These are phyloP conservation scores for Tetrapisispora phaffii DNA, from an alignment of 805 yeast genomes.

Conservation along the genomic window DNA sequence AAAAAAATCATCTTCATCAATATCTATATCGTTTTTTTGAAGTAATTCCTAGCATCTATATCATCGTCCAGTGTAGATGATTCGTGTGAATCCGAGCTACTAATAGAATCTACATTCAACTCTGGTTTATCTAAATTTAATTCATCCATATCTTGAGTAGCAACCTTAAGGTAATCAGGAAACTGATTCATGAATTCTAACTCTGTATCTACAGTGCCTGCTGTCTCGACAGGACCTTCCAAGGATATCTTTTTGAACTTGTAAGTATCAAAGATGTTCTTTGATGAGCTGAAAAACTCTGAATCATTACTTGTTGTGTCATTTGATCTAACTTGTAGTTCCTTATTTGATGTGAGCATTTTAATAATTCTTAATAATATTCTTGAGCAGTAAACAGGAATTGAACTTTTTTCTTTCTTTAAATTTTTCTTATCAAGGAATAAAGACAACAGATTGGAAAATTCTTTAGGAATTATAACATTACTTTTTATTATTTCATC, in stretches of 20 bases:
- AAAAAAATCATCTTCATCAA: conserved; percentile 62
- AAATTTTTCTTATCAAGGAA: conserved; percentile 8
- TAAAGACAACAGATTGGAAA: conserved; percentile 11
- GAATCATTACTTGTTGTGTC: neutral
- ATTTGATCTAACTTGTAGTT: neutral
- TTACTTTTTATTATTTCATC: neutral
- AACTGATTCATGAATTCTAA: conserved; percentile 7
- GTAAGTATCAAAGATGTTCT: neutral
- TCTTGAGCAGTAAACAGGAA: conserved; percentile 11
- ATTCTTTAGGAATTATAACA: conserved; percentile 9
- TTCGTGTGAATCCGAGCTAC: conserved; percentile 35
- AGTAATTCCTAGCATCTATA: conserved; percentile 21
- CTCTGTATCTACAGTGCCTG: neutral
- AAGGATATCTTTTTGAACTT: neutral
- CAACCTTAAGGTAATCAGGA: neutral
- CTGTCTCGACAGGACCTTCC: neutral
- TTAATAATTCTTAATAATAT: conserved; percentile 7
- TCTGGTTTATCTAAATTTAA: conserved; percentile 40
- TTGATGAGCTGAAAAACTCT: neutral
- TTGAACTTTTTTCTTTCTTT: conserved; percentile 1
- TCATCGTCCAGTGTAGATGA: neutral
- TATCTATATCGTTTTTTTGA: conserved; percentile 32
- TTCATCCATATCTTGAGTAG: neutral
- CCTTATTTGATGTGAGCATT: conserved; percentile 3
- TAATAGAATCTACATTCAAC: conserved; percentile 47